phyloP scores from a whole-genome alignment of 371 early-diverging fungal genomes.

The Phascolomyces articulosus region DNA sequence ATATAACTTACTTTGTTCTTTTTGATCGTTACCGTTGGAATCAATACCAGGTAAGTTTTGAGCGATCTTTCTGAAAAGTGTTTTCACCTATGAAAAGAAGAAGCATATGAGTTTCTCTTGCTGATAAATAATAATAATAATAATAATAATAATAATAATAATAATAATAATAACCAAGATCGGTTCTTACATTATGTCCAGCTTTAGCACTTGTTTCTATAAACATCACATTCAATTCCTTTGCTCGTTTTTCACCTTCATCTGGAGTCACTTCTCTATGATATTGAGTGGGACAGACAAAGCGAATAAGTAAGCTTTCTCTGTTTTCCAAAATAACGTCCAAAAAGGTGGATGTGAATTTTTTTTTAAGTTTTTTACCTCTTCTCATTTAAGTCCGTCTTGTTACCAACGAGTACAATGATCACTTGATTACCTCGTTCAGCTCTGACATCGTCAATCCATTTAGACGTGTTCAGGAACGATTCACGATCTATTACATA shows the following conservation, averaged over 20 bases:
- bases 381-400: slow-evolving; percentile 95
- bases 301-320: too few species aligned
- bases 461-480: slow-evolving; percentile 93
- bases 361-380: slow-evolving; percentile 51
- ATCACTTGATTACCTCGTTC: slow-evolving; percentile 98
- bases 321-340: too few species aligned
- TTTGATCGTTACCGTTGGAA: slow-evolving; percentile 34
- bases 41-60: slow-evolving; percentile 95
- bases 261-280: slow-evolving; percentile 92
- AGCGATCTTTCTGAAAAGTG: slow-evolving; percentile 94
- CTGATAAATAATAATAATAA: too few species aligned
- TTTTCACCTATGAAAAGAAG: slow-evolving; percentile 64
- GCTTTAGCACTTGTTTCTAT: slow-evolving; percentile 98
- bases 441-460: slow-evolving; percentile 99
- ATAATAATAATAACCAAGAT: too few species aligned
- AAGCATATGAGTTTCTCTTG: background rate
- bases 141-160: too few species aligned
- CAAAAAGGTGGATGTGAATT: too few species aligned
- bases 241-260: slow-evolving; percentile 95
- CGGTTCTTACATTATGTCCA: slow-evolving; percentile 79
- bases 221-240: slow-evolving; percentile 93
- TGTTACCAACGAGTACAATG: slow-evolving; percentile 99
- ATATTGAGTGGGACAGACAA: too few species aligned
- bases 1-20: slow-evolving; percentile 42
- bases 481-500: slow-evolving; percentile 77